phyloP scores from a whole-genome alignment of 352 stramenopile species.

The Hyaloperonospora arabidopsidis region DNA sequence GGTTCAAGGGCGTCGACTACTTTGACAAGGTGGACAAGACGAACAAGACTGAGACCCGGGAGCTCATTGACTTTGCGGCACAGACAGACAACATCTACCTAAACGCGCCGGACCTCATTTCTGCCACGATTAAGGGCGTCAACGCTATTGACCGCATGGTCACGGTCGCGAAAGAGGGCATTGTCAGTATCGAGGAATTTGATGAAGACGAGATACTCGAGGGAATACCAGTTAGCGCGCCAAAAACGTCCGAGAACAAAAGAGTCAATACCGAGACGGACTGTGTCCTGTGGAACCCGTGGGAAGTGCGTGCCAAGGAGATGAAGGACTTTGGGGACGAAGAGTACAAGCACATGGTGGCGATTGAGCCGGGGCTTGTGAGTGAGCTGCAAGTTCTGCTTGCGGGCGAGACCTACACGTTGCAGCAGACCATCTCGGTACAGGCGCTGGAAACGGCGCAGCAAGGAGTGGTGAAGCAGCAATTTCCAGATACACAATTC shows the following conservation, averaged over 20 bases:
- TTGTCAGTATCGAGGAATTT: conserved; percentile 18
- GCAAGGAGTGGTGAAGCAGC: no score
- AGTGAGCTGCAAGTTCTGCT: conserved; percentile 35
- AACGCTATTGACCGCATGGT: conserved; percentile 42
- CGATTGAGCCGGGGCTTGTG: conserved; percentile 86
- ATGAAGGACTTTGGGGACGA: conserved; percentile 92
- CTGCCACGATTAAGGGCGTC: conserved; percentile 44
- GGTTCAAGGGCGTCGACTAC: conserved; percentile 80
- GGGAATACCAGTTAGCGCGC: no score
- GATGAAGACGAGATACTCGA: neutral
- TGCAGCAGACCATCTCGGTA: conserved; percentile 21
- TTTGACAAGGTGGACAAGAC: conserved; percentile 79
- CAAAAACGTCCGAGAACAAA: conserved; percentile 17
- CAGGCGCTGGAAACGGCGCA: no score
- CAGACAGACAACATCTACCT: conserved; percentile 86
- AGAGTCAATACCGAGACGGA: conserved; percentile 40
- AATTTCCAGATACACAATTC: no score
- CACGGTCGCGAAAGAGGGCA: conserved; percentile 54
- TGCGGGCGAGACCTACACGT: conserved; percentile 41
- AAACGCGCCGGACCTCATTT: conserved; percentile 46
- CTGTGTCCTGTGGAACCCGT: conserved; percentile 90
- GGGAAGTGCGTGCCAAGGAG: conserved; percentile 83
- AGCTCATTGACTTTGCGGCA: conserved; percentile 33
- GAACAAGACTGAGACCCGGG: conserved; percentile 51
- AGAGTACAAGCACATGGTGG: conserved; percentile 88